Evolutionary conservation across 106 monocot genomes (phyloP).

Genomic region (Iris macrosiphon): DNA sequence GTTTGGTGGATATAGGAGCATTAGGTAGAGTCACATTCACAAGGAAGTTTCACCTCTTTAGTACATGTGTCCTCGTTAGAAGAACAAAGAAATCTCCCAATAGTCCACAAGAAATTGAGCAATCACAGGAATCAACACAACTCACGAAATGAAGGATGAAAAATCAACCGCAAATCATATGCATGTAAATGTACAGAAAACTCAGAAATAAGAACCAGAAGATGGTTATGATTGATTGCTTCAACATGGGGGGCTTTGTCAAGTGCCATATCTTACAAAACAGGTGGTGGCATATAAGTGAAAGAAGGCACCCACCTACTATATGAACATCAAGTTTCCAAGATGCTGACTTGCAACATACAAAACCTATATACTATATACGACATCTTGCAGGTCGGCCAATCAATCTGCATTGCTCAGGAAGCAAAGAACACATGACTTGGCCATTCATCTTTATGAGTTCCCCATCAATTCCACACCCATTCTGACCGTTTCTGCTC

Average conservation of each 20-base stretch:
- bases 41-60: too few relatives aligned
- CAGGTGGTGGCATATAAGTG: conserved; percentile 14
- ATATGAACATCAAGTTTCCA: neutral
- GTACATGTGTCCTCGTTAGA: too few relatives aligned
- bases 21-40: too few relatives aligned
- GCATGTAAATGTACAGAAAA: too few relatives aligned
- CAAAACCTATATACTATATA: conserved; percentile 10
- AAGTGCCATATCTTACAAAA: neutral
- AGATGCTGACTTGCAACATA: too few relatives aligned
- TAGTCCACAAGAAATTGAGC: too few relatives aligned
- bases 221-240: neutral
- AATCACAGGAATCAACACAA: too few relatives aligned
- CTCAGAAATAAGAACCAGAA: neutral
- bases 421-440: conserved; percentile 72
- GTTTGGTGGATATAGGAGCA: too few relatives aligned
- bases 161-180: too few relatives aligned
- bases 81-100: too few relatives aligned
- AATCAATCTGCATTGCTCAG: conserved; percentile 63
- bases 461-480: conserved; percentile 94
- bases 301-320: conserved; percentile 9
- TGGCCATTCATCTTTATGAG: conserved; percentile 51
- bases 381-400: conserved; percentile 41
- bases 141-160: neutral
- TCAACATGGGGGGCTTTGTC: too few relatives aligned
- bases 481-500: conserved; percentile 46